phyloP scores from a whole-genome alignment of 768 basidiomycete species.

The Tricholoma terreum region DNA sequence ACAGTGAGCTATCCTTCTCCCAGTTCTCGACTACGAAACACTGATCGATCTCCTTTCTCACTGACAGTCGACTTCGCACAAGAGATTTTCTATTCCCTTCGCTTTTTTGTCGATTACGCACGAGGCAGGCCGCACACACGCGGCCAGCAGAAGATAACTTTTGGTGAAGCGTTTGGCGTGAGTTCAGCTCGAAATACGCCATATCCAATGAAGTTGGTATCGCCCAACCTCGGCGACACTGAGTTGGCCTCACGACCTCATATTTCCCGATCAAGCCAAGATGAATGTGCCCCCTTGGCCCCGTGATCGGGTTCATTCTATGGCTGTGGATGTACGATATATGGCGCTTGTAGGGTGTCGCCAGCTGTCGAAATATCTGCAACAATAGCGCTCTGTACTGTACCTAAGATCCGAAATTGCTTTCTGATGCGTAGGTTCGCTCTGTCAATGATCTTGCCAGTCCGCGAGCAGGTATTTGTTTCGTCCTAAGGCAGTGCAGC shows the following conservation, averaged over 20 bases:
- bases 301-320: constrained; percentile 6
- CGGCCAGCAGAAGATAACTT: constrained; percentile 21
- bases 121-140: constrained; percentile 26
- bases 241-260: constrained; percentile 1
- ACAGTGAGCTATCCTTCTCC: constrained; percentile 13
- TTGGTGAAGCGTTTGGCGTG: constrained; percentile 41
- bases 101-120: constrained; percentile 50
- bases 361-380: too few relatives aligned
- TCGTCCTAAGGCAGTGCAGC: too few relatives aligned
- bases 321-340: too few relatives aligned
- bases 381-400: too few relatives aligned
- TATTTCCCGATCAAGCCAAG: constrained; percentile 16
- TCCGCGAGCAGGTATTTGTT: too few relatives aligned
- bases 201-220: neutral
- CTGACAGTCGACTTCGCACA: constrained; percentile 55
- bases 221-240: neutral
- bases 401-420: too few relatives aligned
- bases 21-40: neutral
- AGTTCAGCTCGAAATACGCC: neutral
- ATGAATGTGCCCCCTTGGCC: constrained; percentile 15
- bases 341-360: too few relatives aligned
- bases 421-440: too few relatives aligned
- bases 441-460: too few relatives aligned
- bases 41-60: neutral
- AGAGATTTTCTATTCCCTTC: constrained; percentile 64